Base-by-base conservation (phyloP, 2,329 filamentous ascomycete genomes). In the Cercospora janseana region DNA sequence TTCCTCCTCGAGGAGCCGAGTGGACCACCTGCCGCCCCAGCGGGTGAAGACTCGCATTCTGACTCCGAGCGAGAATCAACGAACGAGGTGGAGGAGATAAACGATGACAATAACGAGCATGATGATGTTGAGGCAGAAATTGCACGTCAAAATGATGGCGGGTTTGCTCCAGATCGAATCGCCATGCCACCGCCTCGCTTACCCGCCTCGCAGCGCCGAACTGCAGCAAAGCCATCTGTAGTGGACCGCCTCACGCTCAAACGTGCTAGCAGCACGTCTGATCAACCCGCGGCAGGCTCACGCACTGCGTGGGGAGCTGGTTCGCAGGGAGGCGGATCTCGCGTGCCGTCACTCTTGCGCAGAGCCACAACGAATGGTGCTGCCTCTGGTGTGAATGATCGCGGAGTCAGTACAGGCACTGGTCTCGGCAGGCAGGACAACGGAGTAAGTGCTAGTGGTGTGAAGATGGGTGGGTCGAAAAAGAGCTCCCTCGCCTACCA, bases 221-320 rank as follows among this genome's bases (percentile, higher is more conserved):
- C 59, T 44, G 69, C 67, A 51, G 71, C 56, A 7, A 63, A 60
- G 27, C 38, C 63, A 4, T 66, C 73, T 13, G 76, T 90, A 44
- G 80, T 92, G 40, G 87, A 94, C 69, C 85, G 88, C 48, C 83
- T 92, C 56, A 79, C 77, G 15, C 75, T 90, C 27, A 86, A 86
- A 64, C 61, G 65, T 38, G 56, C 47, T 46, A 48, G 56, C 18
- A 62, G 69, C 23, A 43, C 55, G 16, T 44, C 49, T 31, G 51
- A 60, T 16, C 23, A 40, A 5, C 31, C 35, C 13, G 48, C 47
- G 37, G 47, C 54, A 8, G 51, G 52, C n/a, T 48, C 57, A 8
- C 59, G 59, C 7, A 61, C 60, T n/a, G 64, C 65, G 13, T 67
- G 65, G 65, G 60, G 78, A 1, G 68, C 73, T 2, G 64, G 70